Conservation (phyloP, 305 asterid species). For the Coffea humblotiana region DNA sequence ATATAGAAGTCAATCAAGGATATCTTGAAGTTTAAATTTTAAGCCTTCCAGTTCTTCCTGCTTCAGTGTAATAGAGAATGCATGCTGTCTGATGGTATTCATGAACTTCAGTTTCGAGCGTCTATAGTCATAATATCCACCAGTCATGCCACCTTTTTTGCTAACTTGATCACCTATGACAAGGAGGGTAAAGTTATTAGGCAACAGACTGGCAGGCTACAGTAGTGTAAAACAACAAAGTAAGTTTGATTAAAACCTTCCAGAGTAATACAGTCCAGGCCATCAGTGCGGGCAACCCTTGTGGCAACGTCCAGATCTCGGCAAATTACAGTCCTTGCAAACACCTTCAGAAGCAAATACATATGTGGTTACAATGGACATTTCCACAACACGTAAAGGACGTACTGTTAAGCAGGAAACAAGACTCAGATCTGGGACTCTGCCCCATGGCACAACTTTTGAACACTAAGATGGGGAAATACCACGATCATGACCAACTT, state of each 20-base stretch:
- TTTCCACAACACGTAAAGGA: too few relatives aligned
- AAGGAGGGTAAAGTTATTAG: constrained; percentile 23
- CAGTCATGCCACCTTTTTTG: constrained; percentile 99
- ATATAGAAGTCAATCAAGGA: constrained; percentile 49
- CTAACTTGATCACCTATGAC: constrained; percentile 96
- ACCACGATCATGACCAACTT: too few relatives aligned
- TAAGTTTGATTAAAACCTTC: constrained; percentile 60
- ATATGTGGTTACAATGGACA: not conserved
- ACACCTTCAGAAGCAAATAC: constrained; percentile 51
- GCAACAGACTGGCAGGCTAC: constrained; percentile 24
- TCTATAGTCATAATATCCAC: constrained; percentile 90
- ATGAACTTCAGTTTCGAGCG: constrained; percentile 86
- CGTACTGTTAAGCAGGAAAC: too few relatives aligned
- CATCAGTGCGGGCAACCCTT: constrained; percentile 80
- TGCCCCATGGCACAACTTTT: too few relatives aligned
- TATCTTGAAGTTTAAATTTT: constrained; percentile 76
- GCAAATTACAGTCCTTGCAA: constrained; percentile 93
- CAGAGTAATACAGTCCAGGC: constrained; percentile 94
- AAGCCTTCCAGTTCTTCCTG: constrained; percentile 63
- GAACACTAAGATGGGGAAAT: too few relatives aligned
- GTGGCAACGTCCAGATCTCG: constrained; percentile 97
- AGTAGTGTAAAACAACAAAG: constrained; percentile 24
- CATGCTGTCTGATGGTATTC: constrained; percentile 69
- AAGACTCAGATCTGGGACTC: too few relatives aligned
- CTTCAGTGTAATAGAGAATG: constrained; percentile 48